A percentile compares a stretch with the other conserved stretches of the same genome.
Evolutionary conservation across 73 alveolate species (phyloP).

Genomic region (Halteria grandinella): DNA sequence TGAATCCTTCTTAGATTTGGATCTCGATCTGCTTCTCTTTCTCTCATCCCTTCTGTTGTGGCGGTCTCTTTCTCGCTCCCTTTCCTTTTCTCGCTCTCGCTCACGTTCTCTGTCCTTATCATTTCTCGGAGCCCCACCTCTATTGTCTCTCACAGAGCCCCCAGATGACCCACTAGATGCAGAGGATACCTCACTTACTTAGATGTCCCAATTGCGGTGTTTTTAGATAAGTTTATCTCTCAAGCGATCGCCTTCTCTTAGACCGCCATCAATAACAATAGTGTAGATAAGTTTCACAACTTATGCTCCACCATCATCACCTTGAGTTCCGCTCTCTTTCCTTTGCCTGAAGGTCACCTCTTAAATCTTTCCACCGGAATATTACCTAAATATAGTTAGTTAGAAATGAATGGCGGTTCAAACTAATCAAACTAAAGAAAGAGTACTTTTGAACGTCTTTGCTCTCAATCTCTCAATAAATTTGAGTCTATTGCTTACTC

Average conservation of each 20-base stretch:
- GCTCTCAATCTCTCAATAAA: too few relatives aligned
- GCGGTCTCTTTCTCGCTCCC: not conserved
- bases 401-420: too few relatives aligned
- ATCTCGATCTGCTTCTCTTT: constrained; percentile 13
- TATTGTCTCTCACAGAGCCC: too few relatives aligned
- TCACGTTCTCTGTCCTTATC: constrained; percentile 10
- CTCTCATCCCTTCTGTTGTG: constrained; percentile 23
- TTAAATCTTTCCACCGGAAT: not conserved
- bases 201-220: constrained; percentile 37
- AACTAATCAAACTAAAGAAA: too few relatives aligned
- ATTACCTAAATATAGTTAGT: too few relatives aligned
- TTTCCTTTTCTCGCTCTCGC: constrained; percentile 6
- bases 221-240: not conserved
- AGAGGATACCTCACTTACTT: constrained; percentile 7
- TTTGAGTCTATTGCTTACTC: too few relatives aligned
- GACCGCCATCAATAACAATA: constrained; percentile 18
- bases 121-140: not conserved
- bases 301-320: too few relatives aligned
- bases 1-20: constrained; percentile 6
- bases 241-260: constrained; percentile 29
- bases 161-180: too few relatives aligned
- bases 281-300: too few relatives aligned
- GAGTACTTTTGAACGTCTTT: constrained; percentile 8
- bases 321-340: constrained; percentile 3
- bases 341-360: constrained; percentile 16